Percentiles rank a stretch among this genome's conserved stretches.
phyloP scores from a whole-genome alignment of 805 yeast species.

The Jamesozyma rosinii region DNA sequence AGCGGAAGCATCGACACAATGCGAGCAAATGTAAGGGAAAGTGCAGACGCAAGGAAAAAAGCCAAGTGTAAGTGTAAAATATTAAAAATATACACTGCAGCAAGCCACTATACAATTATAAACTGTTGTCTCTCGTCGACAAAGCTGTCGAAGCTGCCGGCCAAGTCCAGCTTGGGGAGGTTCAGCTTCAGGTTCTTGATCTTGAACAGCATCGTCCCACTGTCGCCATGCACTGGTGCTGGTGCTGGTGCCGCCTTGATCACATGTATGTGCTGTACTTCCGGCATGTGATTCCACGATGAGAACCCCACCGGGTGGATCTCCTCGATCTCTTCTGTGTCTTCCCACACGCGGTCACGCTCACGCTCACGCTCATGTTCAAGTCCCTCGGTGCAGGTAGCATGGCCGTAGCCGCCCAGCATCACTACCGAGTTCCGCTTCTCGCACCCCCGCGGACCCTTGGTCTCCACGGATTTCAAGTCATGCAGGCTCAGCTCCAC shows the following conservation, averaged over 20 bases:
- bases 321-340: constrained; percentile 5
- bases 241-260: not conserved
- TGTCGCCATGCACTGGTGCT: not conserved
- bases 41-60: no score
- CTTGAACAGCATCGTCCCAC: constrained; percentile 12
- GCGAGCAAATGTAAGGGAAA: no score
- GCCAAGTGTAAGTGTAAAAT: no score
- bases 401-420: not conserved
- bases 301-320: constrained; percentile 19
- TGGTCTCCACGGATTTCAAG: not conserved
- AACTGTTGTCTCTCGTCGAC: constrained; percentile 18
- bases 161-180: constrained; percentile 13
- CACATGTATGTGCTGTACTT: constrained; percentile 8
- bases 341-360: no score
- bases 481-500: constrained; percentile 5
- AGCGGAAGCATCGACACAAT: no score
- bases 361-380: no score
- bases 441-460: constrained; percentile 4
- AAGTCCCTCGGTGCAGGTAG: not conserved
- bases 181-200: constrained; percentile 13
- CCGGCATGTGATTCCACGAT: constrained; percentile 19
- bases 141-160: constrained; percentile 16
- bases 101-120: constrained; percentile 16
- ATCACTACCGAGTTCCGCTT: constrained; percentile 6
- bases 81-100: no score